Evolutionary conservation across 1,284 basidiomycete genomes (phyloP), one percentile per base, ranked within the genome.

Genomic region (Cutaneotrichosporon sp.): DNA sequence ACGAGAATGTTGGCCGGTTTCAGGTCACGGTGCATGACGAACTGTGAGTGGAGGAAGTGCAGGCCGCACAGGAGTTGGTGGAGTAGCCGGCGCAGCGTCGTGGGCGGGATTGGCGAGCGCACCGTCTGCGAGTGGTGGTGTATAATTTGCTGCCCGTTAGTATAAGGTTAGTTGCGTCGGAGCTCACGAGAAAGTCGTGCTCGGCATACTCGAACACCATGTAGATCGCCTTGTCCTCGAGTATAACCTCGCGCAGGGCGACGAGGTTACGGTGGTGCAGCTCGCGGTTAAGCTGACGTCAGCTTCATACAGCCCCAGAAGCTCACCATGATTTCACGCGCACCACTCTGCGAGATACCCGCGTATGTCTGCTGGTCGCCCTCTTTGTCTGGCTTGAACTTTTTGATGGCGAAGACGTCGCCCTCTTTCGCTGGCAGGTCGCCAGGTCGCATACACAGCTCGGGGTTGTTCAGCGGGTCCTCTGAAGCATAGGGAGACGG

Each of bases 191-290:
- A 68, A 97, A 94, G 74, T 99, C 96, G 69, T 99, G 96, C 67
- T 98, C 96, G 4, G 94, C 93, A 63, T 96, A 99, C 64, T 97
- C 93, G 63, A 98, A 97, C 15, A 98, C 91, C 89, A 99, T 96
- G 72, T 91, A 94, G 55, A 97, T 96, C 1, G 91, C 90, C 74
- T 97, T 97, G 64, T 98, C 94, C 72, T 98, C 93, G 17, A 98
- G 78, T 49, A 98, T 91, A 23, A 97, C 94, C 72, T 97, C 93
- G 59, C 87, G 84, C 33, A 99, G 80, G 0, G 89, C 83, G 4
- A 92, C 89, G 1, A 99, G 79, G 68, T 98, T 97, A 68, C 90
- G 87, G 70, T 98, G 94, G 50, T 83, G 80, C 50, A 97, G 88
- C 68, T 98, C 94, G 48, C 91, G 82, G 71, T 97, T 97, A 60